These are phyloP conservation scores for Nitzschia inconspicua DNA, from an alignment of 108 stramenopile genomes.

Conservation along the genomic window DNA sequence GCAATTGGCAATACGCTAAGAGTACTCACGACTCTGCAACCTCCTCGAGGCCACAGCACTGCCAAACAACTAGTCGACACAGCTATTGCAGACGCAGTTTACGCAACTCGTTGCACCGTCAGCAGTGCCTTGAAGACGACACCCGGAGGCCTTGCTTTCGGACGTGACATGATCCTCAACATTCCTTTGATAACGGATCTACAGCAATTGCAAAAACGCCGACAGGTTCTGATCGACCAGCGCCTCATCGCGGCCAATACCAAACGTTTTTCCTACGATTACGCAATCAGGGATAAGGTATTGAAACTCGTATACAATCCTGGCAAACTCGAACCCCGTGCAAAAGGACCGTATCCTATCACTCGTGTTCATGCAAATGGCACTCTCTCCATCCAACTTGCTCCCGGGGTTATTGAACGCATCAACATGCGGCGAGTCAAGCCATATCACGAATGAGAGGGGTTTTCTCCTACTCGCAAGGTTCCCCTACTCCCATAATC, in stretches of 20 bases:
- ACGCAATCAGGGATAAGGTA: no score
- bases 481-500: no score
- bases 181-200: conserved; percentile 34
- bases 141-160: conserved; percentile 37
- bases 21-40: conserved; percentile 5
- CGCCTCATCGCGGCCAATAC: no score
- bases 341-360: conserved; percentile 29
- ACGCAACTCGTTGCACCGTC: conserved; percentile 21
- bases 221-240: not conserved
- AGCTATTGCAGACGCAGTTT: conserved; percentile 23
- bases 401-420: no score
- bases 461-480: no score
- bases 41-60: conserved; percentile 6
- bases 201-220: not conserved
- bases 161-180: conserved; percentile 38
- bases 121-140: conserved; percentile 7
- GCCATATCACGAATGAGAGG: no score
- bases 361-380: conserved; percentile 29
- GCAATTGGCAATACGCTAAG: conserved; percentile 27
- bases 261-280: no score
- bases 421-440: no score
- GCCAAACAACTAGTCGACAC: conserved; percentile 22
- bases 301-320: no score
- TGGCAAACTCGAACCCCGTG: conserved; percentile 16
- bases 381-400: conserved; percentile 23